Conservation (phyloP, 164 flowering plant species). For the Chimonanthus salicifolius region DNA sequence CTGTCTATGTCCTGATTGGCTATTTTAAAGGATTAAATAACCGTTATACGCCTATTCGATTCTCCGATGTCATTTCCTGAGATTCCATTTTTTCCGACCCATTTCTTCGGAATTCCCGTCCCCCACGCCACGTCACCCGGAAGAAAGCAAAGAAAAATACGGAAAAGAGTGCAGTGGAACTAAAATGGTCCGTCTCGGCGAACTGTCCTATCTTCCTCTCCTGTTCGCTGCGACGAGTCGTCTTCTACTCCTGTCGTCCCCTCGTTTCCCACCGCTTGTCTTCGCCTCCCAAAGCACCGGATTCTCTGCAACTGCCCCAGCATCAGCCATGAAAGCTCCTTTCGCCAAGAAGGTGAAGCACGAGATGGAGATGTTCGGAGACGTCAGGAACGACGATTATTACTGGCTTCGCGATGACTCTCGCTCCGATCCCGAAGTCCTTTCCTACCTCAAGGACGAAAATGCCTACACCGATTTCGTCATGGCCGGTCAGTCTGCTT, state of each 20-base stretch:
- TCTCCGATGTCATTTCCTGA: not conserved
- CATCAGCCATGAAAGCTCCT: conserved; percentile 33
- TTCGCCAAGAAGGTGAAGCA: conserved; percentile 72
- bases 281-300: not conserved
- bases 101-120: not conserved
- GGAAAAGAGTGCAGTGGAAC: not conserved
- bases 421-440: conserved; percentile 58
- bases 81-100: not conserved
- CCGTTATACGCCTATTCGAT: not conserved
- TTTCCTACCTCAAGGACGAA: conserved; percentile 56
- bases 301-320: conserved; percentile 1
- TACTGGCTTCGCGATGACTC: conserved; percentile 98
- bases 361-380: conserved; percentile 84
- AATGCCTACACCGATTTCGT: conserved; percentile 54
- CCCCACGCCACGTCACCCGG: not conserved
- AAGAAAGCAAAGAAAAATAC: not conserved
- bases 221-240: not conserved
- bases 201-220: conserved; percentile 2
- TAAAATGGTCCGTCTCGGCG: not conserved
- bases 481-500: conserved; percentile 43
- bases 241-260: not conserved
- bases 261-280: not conserved
- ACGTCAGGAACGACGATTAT: conserved; percentile 69
- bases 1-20: too few species aligned
- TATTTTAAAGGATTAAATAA: too few species aligned